Conservation (phyloP, 768 basidiomycete species). For the Calocybe indica region DNA sequence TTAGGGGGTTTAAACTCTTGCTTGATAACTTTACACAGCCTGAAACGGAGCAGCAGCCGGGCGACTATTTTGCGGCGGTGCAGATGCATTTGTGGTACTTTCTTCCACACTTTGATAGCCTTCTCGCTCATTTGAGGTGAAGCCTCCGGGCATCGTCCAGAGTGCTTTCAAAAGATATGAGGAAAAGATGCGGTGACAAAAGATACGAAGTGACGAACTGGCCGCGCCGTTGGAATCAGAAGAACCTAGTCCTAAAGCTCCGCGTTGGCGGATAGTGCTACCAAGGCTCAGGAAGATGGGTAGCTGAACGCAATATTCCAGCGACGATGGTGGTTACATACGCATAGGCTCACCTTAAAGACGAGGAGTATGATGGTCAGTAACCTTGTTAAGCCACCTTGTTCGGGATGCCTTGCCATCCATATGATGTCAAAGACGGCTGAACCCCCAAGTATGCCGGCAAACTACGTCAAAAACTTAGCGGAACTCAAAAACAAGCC, state of each 20-base stretch:
- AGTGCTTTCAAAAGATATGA: conserved; percentile 30
- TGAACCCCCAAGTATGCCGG: conserved; percentile 55
- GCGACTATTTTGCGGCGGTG: conserved; percentile 14
- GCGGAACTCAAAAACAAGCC: not conserved
- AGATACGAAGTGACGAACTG: conserved; percentile 27
- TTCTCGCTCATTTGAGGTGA: conserved; percentile 47
- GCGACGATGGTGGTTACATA: not conserved
- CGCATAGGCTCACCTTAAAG: conserved; percentile 40
- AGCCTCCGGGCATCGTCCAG: conserved; percentile 76
- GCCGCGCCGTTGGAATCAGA: conserved; percentile 50
- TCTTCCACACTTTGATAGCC: conserved; percentile 64
- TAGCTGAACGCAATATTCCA: conserved; percentile 29
- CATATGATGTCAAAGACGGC: conserved; percentile 66
- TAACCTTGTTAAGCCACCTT: conserved; percentile 49
- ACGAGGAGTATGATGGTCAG: conserved; percentile 50
- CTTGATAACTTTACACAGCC: conserved; percentile 22
- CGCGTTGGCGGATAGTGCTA: conserved; percentile 48
- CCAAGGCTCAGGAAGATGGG: conserved; percentile 53
- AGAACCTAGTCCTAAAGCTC: conserved; percentile 26
- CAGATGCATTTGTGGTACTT: conserved; percentile 23
- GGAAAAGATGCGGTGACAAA: conserved; percentile 1
- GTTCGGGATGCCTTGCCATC: conserved; percentile 46
- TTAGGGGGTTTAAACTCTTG: not conserved
- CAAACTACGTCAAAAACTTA: conserved; percentile 42
- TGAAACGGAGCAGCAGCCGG: conserved; percentile 29